Evolutionary conservation across 352 stramenopile genomes (phyloP).

Genomic region (Globisporangium paroecandrum): DNA sequence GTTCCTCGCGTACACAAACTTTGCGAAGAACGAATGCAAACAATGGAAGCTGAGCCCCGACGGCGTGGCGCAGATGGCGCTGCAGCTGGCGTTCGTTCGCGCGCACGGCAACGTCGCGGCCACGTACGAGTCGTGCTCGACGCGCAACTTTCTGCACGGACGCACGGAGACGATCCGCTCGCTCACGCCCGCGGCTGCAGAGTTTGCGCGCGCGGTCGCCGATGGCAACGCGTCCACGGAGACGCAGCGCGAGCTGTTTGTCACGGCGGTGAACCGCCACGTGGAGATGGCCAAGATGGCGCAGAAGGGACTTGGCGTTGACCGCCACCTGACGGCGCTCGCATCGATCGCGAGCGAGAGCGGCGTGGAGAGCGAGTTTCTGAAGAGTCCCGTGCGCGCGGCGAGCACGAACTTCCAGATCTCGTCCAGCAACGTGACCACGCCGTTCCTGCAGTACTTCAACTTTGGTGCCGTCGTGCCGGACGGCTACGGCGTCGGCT

Average conservation of each 20-base stretch:
- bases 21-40: conserved; percentile 91
- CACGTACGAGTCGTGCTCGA: conserved; percentile 93
- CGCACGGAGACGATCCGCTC: conserved; percentile 92
- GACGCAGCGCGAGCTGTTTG: conserved; percentile 61
- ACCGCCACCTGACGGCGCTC: conserved; percentile 86
- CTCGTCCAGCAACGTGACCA: conserved; percentile 90
- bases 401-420: conserved; percentile 87
- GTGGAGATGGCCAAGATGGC: conserved; percentile 89
- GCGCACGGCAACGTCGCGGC: conserved; percentile 72
- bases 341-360: conserved; percentile 63
- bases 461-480: conserved; percentile 86
- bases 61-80: conserved; percentile 88
- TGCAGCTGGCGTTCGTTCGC: conserved; percentile 88
- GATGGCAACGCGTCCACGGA: conserved; percentile 29
- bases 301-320: conserved; percentile 80
- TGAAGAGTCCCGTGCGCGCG: conserved; percentile 71
- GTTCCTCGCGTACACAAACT: conserved; percentile 83
- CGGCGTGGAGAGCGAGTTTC: conserved; percentile 68
- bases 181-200: conserved; percentile 64
- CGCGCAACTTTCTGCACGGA: conserved; percentile 86
- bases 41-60: conserved; percentile 90
- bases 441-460: conserved; percentile 88
- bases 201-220: conserved; percentile 64
- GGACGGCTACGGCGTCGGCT: conserved; percentile 88
- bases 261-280: conserved; percentile 76